Evolutionary conservation across 2,329 filamentous ascomycete species (phyloP), one percentile per base, ranked within the genome.

Genomic region (Xylaria sp.): DNA sequence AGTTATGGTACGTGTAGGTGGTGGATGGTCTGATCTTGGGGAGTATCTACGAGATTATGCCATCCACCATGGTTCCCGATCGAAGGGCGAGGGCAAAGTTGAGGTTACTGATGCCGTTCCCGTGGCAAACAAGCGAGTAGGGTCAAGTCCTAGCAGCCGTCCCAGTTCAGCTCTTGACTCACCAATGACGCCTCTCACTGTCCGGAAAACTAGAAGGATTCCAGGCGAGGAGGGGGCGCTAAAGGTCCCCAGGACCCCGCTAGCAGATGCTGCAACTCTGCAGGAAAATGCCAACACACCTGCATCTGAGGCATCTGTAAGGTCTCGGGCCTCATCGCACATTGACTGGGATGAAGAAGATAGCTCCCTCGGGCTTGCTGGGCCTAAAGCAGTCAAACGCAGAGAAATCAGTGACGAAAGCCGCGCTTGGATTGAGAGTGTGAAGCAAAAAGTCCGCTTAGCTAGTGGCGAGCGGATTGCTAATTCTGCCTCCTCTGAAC

Each of bases 1-100:
- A 58, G 94, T 98, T 68, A 98, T 99, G 96, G 96, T 99, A 7
- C 92, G 96, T 39, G 95, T 99, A 13, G 96, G 96, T 13, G 96
- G 96, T 66, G 96, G 96, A n/a, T 99, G 96, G 96, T 94, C 94
- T 15, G 96, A 99, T 78, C 83, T 99, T 22, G 95, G 92, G 42
- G 96, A 98, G 78, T 99, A 97, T 76, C 85, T 99, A 47, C 91
- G 94, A 73, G 93, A 97, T 78, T 99, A 97, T 74, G 94, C 94
- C 7, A 89, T 90, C 66, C 96, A 99, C 76, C 96, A 99, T 77
- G 92, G 92, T 49, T 90, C 92, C n/a, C 89, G 87, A 47, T 86
- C 86, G 58, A 78, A 81, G 66, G 79, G 79, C 61, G 83, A 84
- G 55, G 81, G 84, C 63, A 87, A 85, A 74, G 83, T 90, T 9